Conservation (phyloP, 1,284 basidiomycete genomes). For the Ustilago loliicola region DNA sequence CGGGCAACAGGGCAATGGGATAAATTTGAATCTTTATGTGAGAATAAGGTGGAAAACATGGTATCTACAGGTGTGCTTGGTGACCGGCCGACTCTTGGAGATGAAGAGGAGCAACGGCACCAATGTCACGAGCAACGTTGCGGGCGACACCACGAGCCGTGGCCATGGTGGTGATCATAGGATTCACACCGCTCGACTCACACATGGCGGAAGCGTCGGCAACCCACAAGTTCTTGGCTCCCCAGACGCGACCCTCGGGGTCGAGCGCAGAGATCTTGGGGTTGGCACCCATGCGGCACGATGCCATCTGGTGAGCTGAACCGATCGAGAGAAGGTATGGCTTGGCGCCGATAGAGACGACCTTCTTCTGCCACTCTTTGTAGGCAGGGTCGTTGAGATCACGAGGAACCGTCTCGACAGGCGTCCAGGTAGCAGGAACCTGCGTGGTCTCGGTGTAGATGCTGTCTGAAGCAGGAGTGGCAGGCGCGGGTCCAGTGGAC, state of each 20-base stretch:
- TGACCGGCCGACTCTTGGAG: slow-evolving; percentile 23
- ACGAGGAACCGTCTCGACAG: slow-evolving; percentile 55
- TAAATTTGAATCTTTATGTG: neutral
- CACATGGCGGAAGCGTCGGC: slow-evolving; percentile 72
- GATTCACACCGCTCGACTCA: slow-evolving; percentile 73
- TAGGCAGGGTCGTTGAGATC: slow-evolving; percentile 61
- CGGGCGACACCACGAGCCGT: slow-evolving; percentile 62
- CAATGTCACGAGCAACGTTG: slow-evolving; percentile 67
- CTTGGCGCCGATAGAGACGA: slow-evolving; percentile 55
- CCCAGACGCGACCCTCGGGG: slow-evolving; percentile 72
- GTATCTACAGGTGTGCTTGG: slow-evolving; percentile 35
- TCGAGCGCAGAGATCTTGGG: slow-evolving; percentile 70
- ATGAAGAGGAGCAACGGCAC: slow-evolving; percentile 42
- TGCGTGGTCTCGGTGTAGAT: slow-evolving; percentile 59
- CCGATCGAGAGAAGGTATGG: slow-evolving; percentile 56
- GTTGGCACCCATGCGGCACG: slow-evolving; percentile 71
- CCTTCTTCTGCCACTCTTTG: slow-evolving; percentile 64
- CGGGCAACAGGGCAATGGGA: neutral
- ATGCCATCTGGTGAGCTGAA: slow-evolving; percentile 71
- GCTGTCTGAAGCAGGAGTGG: slow-evolving; percentile 22
- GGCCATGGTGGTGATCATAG: slow-evolving; percentile 72
- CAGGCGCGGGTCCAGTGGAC: slow-evolving; percentile 17
- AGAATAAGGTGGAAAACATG: neutral
- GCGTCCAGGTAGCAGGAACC: slow-evolving; percentile 59
- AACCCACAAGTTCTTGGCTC: slow-evolving; percentile 71